phyloP scores from a whole-genome alignment of 2,329 filamentous ascomycete genomes.

The Aureobasidium sp. region DNA sequence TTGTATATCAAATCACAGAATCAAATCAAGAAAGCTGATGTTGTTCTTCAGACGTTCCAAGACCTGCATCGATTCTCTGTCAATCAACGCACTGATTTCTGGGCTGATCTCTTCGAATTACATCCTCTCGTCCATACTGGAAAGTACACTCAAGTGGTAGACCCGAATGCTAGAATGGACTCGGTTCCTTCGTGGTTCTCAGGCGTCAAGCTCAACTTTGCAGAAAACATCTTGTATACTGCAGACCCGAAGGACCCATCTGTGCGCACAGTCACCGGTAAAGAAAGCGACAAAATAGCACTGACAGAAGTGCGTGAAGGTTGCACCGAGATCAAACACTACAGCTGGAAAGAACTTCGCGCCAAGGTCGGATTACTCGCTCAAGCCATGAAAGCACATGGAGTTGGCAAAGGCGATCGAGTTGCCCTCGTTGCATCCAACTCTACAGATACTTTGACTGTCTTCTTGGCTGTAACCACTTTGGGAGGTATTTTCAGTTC shows the following conservation, averaged over 20 bases:
- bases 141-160: slow-evolving; percentile 44
- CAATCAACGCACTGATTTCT: slow-evolving; percentile 54
- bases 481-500: slow-evolving; percentile 69
- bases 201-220: slow-evolving; percentile 65
- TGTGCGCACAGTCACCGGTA: slow-evolving; percentile 45
- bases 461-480: slow-evolving; percentile 61
- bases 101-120: slow-evolving; percentile 52
- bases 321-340: slow-evolving; percentile 39
- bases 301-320: slow-evolving; percentile 67
- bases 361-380: slow-evolving; percentile 49
- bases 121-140: slow-evolving; percentile 57
- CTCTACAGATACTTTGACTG: slow-evolving; percentile 61
- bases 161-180: slow-evolving; percentile 62
- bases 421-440: slow-evolving; percentile 69
- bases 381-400: slow-evolving; percentile 56
- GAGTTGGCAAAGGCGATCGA: slow-evolving; percentile 62
- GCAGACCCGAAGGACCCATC: slow-evolving; percentile 33
- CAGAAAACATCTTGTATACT: slow-evolving; percentile 69
- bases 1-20: not conserved
- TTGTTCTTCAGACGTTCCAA: slow-evolving; percentile 47
- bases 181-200: slow-evolving; percentile 68
- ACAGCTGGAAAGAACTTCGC: slow-evolving; percentile 62
- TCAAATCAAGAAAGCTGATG: not conserved
- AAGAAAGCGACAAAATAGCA: slow-evolving; percentile 63
- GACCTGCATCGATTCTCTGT: slow-evolving; percentile 65